Base-by-base conservation (phyloP, 2,329 filamentous ascomycete species). In the Penicillium sumatraense region DNA sequence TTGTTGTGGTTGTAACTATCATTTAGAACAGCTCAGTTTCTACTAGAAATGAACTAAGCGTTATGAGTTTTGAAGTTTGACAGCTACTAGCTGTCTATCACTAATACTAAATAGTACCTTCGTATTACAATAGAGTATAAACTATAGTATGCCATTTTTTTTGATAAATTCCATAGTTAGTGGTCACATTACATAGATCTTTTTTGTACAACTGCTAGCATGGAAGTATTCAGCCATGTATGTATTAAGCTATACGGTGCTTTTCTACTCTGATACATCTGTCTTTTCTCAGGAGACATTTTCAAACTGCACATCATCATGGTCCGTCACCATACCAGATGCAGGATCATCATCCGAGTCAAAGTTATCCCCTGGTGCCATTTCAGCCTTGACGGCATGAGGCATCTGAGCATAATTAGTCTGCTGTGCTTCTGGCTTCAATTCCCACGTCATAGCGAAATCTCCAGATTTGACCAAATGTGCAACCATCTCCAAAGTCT, bases 371-470 rank as follows among this genome's bases (percentile, higher is more conserved):
- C 79, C 75, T 18, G 79, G 80, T 2, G 76, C 79, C 41, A 78
- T 71, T 58, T 81, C 80, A 61, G 83, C 79, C 58, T 80, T 87
- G 49, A 80, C 77, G 45, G 79, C 78, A 61, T 72, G 72, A 5
- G 65, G 64, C 53, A 74, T 57, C 5, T 72, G 66, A 56, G 73
- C 69, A 49, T 83, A 80, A 53, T 80, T 82, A 35, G 78, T 77
- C 53, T 82, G 78, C 64, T 75, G 84, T 57, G 89, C 89, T 69
- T 91, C 88, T 2, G 84, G 81, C 71, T 89, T 91, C 54, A 97
- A 77, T 64, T 88, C 88, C 87, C 92, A 98, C 63, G 89, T 88
- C 72, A 92, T 93, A 49, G 90, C 89, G 70, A 96, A 96, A 3
- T 86, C 83, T 23, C 93, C 93, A 44, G 86, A 88, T 73, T 92